A percentile compares a stretch with the other conserved stretches of the same genome.
These are phyloP conservation scores for Hymenoscyphus fraxineus DNA, from an alignment of 2,329 filamentous ascomycete genomes.

Conservation along the genomic window DNA sequence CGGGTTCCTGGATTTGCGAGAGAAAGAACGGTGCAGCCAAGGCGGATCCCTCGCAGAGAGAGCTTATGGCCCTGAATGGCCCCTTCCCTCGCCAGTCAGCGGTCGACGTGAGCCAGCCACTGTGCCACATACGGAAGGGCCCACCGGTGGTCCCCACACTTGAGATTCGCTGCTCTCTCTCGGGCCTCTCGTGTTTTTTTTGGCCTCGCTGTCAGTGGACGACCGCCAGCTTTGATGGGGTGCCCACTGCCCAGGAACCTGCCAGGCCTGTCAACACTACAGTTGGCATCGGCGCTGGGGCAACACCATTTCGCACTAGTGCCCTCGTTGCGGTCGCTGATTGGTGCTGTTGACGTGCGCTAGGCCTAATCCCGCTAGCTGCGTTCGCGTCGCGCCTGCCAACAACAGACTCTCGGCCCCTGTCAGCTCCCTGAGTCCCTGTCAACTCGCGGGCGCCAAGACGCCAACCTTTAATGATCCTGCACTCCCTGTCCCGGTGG, in stretches of 20 bases:
- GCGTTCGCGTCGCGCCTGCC: neutral
- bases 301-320: neutral
- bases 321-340: neutral
- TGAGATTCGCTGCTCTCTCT: neutral
- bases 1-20: neutral
- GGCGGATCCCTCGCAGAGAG: neutral
- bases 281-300: neutral
- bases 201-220: neutral
- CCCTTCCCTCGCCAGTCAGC: neutral
- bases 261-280: neutral
- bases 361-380: neutral
- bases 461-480: neutral
- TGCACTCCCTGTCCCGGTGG: conserved; percentile 1
- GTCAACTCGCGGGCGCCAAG: neutral
- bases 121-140: neutral
- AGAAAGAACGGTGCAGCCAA: neutral
- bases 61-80: neutral
- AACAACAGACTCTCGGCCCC: neutral
- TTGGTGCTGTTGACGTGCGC: neutral
- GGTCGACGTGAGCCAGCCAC: neutral
- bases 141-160: neutral
- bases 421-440: neutral
- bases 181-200: neutral
- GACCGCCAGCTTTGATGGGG: neutral
- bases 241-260: neutral